These are phyloP conservation scores for Fraxinus excelsior DNA, from an alignment of 257 asterid genomes.

Conservation along the genomic window DNA sequence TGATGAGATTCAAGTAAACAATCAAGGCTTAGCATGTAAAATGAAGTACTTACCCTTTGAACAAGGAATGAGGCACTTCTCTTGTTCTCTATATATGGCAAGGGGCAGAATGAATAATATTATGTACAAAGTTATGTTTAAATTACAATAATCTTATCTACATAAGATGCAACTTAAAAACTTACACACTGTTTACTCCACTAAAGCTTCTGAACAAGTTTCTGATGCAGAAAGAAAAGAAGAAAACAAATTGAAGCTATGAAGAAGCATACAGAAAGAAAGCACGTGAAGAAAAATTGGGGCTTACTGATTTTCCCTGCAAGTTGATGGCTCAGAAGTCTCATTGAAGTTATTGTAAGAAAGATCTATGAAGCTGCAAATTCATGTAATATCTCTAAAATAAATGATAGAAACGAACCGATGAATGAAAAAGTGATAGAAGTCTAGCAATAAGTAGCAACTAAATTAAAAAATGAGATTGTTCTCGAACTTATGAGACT, in stretches of 20 bases:
- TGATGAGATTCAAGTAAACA: background rate
- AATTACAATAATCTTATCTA: background rate
- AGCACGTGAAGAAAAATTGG: background rate
- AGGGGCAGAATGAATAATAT: constrained; percentile 1
- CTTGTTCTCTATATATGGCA: constrained; percentile 30
- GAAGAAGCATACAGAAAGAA: background rate
- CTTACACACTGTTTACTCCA: constrained; percentile 40
- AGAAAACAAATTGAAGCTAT: background rate
- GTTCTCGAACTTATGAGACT: background rate
- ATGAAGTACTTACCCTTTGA: constrained; percentile 35
- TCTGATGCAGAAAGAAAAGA: constrained; percentile 38
- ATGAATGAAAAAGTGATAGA: no score
- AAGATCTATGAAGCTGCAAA: constrained; percentile 53
- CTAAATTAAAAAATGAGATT: background rate
- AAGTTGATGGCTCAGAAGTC: constrained; percentile 35
- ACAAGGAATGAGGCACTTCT: constrained; percentile 42
- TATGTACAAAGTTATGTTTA: background rate
- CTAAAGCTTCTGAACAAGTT: constrained; percentile 58
- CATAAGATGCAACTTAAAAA: constrained; percentile 5
- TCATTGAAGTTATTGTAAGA: constrained; percentile 57
- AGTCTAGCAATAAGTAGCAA: no score
- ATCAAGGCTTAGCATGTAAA: background rate
- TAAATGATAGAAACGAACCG: background rate
- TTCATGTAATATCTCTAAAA: background rate
- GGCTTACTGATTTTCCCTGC: constrained; percentile 52